A percentile compares a stretch with the other conserved stretches of the same genome.
phyloP scores from a whole-genome alignment of 2,329 filamentous ascomycete genomes.

The Neoscytalidium dimidiatum region DNA sequence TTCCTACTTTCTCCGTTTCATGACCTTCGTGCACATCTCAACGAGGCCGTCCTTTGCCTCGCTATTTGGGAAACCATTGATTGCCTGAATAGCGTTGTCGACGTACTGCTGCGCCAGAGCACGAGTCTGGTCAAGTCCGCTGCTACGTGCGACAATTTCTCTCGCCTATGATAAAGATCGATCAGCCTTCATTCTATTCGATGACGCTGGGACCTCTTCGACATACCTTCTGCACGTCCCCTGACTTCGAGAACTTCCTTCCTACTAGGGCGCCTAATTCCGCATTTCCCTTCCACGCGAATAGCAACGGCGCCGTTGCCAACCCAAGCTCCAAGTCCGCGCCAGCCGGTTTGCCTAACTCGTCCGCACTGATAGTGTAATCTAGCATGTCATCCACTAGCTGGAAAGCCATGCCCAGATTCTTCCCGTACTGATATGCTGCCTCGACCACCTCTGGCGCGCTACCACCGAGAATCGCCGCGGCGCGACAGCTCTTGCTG shows the following conservation, averaged over 20 bases:
- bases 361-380: conserved; percentile 81
- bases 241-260: conserved; percentile 80
- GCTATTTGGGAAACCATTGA: conserved; percentile 83
- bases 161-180: conserved; percentile 65
- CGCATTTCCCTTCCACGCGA: conserved; percentile 88
- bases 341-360: conserved; percentile 91
- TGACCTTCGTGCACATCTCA: conserved; percentile 91
- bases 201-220: background rate
- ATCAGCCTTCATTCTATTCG: background rate
- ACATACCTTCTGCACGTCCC: conserved; percentile 81
- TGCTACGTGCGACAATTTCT: conserved; percentile 76
- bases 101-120: conserved; percentile 88
- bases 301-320: conserved; percentile 89
- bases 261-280: conserved; percentile 87
- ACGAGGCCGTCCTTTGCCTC: conserved; percentile 90
- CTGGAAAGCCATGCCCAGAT: conserved; percentile 93
- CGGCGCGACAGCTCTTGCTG: conserved; percentile 90
- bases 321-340: conserved; percentile 92
- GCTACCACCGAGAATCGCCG: conserved; percentile 80
- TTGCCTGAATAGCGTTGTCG: conserved; percentile 82
- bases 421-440: conserved; percentile 89
- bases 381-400: conserved; percentile 97
- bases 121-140: conserved; percentile 89
- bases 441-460: conserved; percentile 81
- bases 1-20: conserved; percentile 80